Percentiles rank a stretch among this genome's conserved stretches.
phyloP scores from a whole-genome alignment of 169 alveolate genomes.

The Perkinsus chesapeaki region DNA sequence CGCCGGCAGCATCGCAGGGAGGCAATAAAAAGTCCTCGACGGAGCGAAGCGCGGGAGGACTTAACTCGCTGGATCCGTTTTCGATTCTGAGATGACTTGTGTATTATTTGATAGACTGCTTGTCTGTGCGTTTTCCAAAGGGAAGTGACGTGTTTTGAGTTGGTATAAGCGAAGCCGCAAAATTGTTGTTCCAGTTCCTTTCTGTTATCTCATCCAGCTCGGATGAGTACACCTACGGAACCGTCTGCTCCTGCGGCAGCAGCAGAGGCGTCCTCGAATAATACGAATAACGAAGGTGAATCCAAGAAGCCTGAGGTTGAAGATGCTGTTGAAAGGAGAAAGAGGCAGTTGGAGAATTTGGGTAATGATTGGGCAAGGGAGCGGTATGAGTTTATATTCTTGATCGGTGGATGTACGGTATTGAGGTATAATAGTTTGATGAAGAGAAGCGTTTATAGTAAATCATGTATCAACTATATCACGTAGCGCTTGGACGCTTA shows the following conservation, averaged over 20 bases:
- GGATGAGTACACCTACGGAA: neutral
- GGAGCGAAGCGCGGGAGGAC: neutral
- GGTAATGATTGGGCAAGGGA: neutral
- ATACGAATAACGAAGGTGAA: no score
- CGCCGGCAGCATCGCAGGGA: neutral
- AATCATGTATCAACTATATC: no score
- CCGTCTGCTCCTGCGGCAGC: neutral
- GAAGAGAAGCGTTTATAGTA: no score
- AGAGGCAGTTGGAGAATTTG: neutral
- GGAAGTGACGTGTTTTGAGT: no score
- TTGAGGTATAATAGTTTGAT: neutral
- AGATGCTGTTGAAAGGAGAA: neutral
- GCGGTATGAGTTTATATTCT: neutral
- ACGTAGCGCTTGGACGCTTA: no score
- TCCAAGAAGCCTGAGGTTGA: neutral
- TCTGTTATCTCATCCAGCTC: no score
- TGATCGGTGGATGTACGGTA: neutral
- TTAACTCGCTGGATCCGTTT: neutral
- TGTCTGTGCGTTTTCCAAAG: neutral
- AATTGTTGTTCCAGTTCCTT: no score
- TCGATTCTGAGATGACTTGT: neutral
- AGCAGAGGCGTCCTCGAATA: neutral
- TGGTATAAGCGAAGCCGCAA: no score
- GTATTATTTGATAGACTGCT: no score
- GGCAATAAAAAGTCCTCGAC: neutral